Evolutionary conservation across 139 green algal species (phyloP).

Genomic region (Yamagishiella unicocca): DNA sequence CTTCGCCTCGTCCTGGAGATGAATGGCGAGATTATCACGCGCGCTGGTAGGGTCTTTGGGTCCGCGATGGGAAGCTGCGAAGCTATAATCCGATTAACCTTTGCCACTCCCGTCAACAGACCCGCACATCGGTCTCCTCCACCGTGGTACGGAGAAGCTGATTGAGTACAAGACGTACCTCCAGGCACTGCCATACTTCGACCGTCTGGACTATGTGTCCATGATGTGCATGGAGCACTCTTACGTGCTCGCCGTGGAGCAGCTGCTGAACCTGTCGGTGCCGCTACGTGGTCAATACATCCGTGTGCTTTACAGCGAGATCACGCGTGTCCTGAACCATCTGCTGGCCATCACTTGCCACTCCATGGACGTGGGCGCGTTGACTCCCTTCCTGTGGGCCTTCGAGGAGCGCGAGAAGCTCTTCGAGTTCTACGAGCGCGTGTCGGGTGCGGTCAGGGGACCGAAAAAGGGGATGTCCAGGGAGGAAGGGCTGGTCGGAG

Average conservation of each 20-base stretch:
- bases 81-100: neutral
- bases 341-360: slow-evolving; percentile 79
- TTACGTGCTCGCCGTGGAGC: slow-evolving; percentile 88
- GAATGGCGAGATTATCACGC: slow-evolving; percentile 82
- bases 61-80: neutral
- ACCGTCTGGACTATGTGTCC: slow-evolving; percentile 91
- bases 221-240: slow-evolving; percentile 94
- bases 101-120: slow-evolving; percentile 63
- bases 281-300: slow-evolving; percentile 84
- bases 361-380: slow-evolving; percentile 82
- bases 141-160: slow-evolving; percentile 90
- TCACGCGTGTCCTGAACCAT: slow-evolving; percentile 91
- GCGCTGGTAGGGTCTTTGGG: slow-evolving; percentile 42
- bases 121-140: slow-evolving; percentile 89
- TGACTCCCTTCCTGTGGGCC: slow-evolving; percentile 90
- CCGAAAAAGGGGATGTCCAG: no score
- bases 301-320: slow-evolving; percentile 85
- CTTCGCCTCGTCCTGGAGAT: slow-evolving; percentile 90
- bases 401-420: slow-evolving; percentile 93
- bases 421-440: slow-evolving; percentile 91
- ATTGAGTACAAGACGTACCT: slow-evolving; percentile 93
- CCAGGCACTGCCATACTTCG: slow-evolving; percentile 92
- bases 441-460: slow-evolving; percentile 49
- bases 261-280: slow-evolving; percentile 67
- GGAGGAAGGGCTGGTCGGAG: no score